These are phyloP conservation scores for Paraphaeosphaeria sporulosa DNA, from an alignment of 2,329 filamentous ascomycete genomes.

Conservation along the genomic window DNA sequence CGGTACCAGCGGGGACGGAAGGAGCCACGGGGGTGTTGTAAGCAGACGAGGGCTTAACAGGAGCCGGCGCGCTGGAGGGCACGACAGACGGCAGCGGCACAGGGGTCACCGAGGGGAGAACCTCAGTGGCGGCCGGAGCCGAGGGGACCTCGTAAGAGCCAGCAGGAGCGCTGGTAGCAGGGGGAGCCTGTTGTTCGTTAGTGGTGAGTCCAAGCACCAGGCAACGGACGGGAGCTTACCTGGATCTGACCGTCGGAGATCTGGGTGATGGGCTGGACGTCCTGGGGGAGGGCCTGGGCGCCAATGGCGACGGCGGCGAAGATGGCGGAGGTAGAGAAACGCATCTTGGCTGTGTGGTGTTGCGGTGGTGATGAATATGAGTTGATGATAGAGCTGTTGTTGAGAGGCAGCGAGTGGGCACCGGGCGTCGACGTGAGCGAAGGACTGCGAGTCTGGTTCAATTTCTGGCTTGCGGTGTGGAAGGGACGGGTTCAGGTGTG, in stretches of 20 bases:
- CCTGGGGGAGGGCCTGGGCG: slow-evolving; percentile 37
- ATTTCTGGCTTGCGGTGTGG: background rate
- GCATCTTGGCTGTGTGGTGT: slow-evolving; percentile 35
- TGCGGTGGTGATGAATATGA: slow-evolving; percentile 17
- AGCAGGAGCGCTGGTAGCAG: slow-evolving; percentile 22
- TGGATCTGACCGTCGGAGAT: slow-evolving; percentile 50
- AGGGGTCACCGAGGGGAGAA: slow-evolving; percentile 12
- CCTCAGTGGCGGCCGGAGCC: slow-evolving; percentile 1
- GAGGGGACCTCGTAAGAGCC: slow-evolving; percentile 12
- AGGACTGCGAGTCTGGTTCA: slow-evolving; percentile 6
- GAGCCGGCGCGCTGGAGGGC: slow-evolving; percentile 4
- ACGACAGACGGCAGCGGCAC: slow-evolving; percentile 11
- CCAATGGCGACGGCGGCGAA: slow-evolving; percentile 38
- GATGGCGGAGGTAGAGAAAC: slow-evolving; percentile 37
- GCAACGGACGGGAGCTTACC: slow-evolving; percentile 17
- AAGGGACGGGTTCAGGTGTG: slow-evolving; percentile 1
- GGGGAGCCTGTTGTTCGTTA: slow-evolving; percentile 22
- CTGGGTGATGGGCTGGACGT: slow-evolving; percentile 44
- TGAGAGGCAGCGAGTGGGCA: slow-evolving; percentile 10
- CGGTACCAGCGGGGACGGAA: slow-evolving; percentile 14
- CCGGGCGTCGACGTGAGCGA: slow-evolving; percentile 9
- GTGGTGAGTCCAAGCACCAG: background rate
- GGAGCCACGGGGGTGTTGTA: slow-evolving; percentile 9
- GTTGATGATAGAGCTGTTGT: slow-evolving; percentile 4
- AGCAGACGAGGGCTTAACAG: slow-evolving; percentile 1